A percentile compares a stretch with the other conserved stretches of the same genome.
Conservation (phyloP, 805 yeast species). For the Pichia exigua region DNA sequence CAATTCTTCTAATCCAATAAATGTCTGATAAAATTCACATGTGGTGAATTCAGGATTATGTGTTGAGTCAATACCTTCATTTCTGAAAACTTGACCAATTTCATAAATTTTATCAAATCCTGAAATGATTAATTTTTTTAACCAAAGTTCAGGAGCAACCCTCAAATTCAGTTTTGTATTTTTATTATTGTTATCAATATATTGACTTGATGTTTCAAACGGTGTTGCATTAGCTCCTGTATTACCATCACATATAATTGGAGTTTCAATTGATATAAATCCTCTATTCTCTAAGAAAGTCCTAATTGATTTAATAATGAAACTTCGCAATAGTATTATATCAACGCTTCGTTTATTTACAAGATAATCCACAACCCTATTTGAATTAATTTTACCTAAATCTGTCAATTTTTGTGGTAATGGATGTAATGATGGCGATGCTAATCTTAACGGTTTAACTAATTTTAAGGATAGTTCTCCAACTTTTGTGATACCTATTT, state of each 20-base stretch:
- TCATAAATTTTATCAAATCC: constrained; percentile 88
- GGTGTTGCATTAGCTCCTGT: constrained; percentile 95
- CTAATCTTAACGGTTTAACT: constrained; percentile 38
- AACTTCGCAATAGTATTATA: constrained; percentile 42
- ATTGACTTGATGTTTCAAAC: constrained; percentile 45
- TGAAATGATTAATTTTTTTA: constrained; percentile 70
- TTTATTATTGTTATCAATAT: constrained; percentile 26
- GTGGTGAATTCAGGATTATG: constrained; percentile 94
- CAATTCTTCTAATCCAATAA: constrained; percentile 56
- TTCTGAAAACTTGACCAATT: constrained; percentile 77
- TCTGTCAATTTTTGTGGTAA: constrained; percentile 60
- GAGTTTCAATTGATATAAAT: constrained; percentile 85
- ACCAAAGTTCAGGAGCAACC: constrained; percentile 95
- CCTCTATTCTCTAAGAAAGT: constrained; percentile 42
- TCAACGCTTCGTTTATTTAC: constrained; percentile 46
- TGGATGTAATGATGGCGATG: constrained; percentile 64
- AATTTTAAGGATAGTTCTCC: constrained; percentile 74
- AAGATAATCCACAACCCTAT: constrained; percentile 68
- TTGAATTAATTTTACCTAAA: constrained; percentile 47
- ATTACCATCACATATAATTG: constrained; percentile 56
- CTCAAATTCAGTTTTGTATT: constrained; percentile 46
- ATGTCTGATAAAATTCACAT: constrained; percentile 81
- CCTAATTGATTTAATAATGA: constrained; percentile 50
- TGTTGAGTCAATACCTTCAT: constrained; percentile 87
- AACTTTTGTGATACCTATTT: constrained; percentile 65